These are phyloP conservation scores for Sporothrix variecibatus DNA, from an alignment of 2,329 filamentous ascomycete species.

Conservation along the genomic window DNA sequence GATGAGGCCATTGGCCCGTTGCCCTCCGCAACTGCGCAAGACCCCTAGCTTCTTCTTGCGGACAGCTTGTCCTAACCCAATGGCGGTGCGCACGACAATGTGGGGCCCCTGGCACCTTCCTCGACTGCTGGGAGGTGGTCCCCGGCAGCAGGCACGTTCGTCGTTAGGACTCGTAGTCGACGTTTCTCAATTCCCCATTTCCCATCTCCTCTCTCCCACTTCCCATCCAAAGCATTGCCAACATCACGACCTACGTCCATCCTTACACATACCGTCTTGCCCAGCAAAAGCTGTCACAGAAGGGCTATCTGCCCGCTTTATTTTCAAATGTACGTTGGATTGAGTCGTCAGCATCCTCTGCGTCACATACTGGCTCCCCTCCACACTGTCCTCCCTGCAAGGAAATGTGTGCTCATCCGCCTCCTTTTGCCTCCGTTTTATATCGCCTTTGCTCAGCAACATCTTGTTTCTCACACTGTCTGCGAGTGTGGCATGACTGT, in stretches of 20 bases:
- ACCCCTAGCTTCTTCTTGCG: slow-evolving; percentile 13
- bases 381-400: background rate
- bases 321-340: slow-evolving; percentile 22
- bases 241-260: slow-evolving; percentile 15
- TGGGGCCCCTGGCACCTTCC: slow-evolving; percentile 23
- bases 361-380: background rate
- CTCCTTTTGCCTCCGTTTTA: background rate
- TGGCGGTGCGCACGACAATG: background rate
- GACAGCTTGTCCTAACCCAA: slow-evolving; percentile 26
- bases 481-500: background rate
- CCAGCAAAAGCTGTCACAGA: slow-evolving; percentile 3
- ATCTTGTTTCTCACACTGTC: background rate
- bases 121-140: background rate
- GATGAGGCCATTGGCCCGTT: slow-evolving; percentile 15
- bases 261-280: slow-evolving; percentile 2
- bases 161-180: background rate
- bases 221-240: slow-evolving; percentile 17
- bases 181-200: slow-evolving; percentile 16
- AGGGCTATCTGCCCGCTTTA: slow-evolving; percentile 15
- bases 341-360: background rate
- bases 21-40: slow-evolving; percentile 20
- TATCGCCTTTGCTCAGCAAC: background rate
- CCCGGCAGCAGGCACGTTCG: slow-evolving; percentile 7
- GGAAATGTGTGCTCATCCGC: background rate
- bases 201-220: slow-evolving; percentile 17